phyloP scores from a whole-genome alignment of 352 stramenopile species.

The Globisporangium echinulatum region DNA sequence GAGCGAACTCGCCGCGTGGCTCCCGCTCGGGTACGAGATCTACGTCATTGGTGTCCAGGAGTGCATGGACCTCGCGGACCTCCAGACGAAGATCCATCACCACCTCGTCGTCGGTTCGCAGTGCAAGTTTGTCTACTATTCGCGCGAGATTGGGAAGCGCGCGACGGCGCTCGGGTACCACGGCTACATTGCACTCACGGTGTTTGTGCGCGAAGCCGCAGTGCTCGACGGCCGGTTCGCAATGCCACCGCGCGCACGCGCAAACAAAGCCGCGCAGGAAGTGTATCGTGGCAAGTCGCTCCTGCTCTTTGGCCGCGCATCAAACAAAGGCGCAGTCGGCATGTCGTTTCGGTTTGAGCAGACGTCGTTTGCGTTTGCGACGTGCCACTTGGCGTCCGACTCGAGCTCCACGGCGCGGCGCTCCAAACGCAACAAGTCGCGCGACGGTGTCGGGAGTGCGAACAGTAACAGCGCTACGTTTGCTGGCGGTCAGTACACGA shows the following conservation, averaged over 20 bases:
- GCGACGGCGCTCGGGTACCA: slow-evolving; percentile 79
- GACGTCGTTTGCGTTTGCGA: slow-evolving; percentile 60
- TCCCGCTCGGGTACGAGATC: slow-evolving; percentile 25
- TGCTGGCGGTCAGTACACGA: too few relatives aligned
- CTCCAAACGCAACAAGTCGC: slow-evolving; percentile 18
- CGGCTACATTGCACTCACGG: slow-evolving; percentile 80
- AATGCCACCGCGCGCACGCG: slow-evolving; percentile 49
- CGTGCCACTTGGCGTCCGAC: slow-evolving; percentile 85
- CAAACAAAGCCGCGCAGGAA: slow-evolving; percentile 60
- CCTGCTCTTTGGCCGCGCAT: slow-evolving; percentile 61
- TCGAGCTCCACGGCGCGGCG: slow-evolving; percentile 40
- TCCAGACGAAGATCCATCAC: slow-evolving; percentile 60
- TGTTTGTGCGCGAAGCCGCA: slow-evolving; percentile 70
- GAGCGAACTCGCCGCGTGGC: slow-evolving; percentile 62
- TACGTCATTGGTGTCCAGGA: slow-evolving; percentile 35
- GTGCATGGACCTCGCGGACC: slow-evolving; percentile 77
- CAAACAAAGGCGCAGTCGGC: slow-evolving; percentile 68
- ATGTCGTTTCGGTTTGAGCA: slow-evolving; percentile 54
- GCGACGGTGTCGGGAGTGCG: slow-evolving; percentile 1
- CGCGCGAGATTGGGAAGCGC: slow-evolving; percentile 73
- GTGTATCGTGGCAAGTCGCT: slow-evolving; percentile 75
- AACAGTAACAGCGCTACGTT: background rate
- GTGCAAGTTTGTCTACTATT: slow-evolving; percentile 69
- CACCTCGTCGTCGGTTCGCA: slow-evolving; percentile 48
- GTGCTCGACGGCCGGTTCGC: slow-evolving; percentile 59